These are phyloP conservation scores for Penicillium dipodomyicola DNA, from an alignment of 495 filamentous ascomycete species.

Conservation along the genomic window DNA sequence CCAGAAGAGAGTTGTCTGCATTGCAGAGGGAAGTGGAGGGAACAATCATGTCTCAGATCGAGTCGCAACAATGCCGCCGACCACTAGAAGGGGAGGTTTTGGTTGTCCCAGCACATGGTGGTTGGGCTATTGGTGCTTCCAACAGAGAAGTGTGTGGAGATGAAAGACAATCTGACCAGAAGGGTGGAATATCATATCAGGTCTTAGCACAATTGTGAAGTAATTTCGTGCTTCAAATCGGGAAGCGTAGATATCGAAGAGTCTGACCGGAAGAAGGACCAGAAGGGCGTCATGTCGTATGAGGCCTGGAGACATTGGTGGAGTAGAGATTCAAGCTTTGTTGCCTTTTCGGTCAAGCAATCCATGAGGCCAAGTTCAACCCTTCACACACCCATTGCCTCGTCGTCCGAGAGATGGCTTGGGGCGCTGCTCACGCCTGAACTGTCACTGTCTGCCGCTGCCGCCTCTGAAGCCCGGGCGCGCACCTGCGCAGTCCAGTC, in stretches of 20 bases:
- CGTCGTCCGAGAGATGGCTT: conserved; percentile 42
- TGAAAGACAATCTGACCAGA: background rate
- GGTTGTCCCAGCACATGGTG: background rate
- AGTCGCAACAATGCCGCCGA: too few species aligned
- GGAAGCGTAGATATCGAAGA: background rate
- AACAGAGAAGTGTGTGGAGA: background rate
- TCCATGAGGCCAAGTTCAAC: background rate
- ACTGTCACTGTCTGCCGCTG: conserved; percentile 31
- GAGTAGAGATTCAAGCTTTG: background rate
- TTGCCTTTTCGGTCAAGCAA: background rate
- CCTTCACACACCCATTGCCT: conserved; percentile 41
- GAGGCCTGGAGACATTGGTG: background rate
- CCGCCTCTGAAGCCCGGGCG: conserved; percentile 31
- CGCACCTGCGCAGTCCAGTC: conserved; percentile 58
- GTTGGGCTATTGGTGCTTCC: background rate
- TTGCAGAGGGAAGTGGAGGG: background rate
- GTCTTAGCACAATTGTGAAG: background rate
- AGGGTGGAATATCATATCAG: background rate
- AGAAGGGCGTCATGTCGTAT: background rate
- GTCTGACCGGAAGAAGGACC: background rate
- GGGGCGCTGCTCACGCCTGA: conserved; percentile 47
- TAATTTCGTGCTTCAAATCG: background rate
- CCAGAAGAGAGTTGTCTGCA: background rate
- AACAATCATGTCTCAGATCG: background rate
- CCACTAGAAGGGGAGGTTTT: background rate